Base-by-base conservation (phyloP, 2,329 filamentous ascomycete species). In the Colletotrichum echinochloae region DNA sequence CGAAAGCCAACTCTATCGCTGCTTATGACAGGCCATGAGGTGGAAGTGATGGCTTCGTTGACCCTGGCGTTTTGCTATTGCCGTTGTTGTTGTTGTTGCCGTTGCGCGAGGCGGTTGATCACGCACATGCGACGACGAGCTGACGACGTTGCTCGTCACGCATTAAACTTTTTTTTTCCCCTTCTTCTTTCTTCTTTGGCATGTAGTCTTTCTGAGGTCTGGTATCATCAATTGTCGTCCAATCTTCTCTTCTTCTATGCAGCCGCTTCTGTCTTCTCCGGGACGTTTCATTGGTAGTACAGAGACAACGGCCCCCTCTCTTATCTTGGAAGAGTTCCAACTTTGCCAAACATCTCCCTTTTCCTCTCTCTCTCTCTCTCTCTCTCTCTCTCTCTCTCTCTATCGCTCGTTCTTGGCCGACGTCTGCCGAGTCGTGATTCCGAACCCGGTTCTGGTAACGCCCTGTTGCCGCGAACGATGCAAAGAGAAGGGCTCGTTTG, bases 211-310 rank as follows among this genome's bases (percentile, higher is more conserved):
- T 60, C 5, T 8, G 59, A 61, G 44, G 23, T 16, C 39, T 44
- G 37, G 8, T 23, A n/a, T 44, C 18, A 12, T 26, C 52, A 26
- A 51, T 37, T 61, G 59, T 44, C 57, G 39, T 61, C 59, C 59
- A 20, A 46, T 51, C 59, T 26, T n/a, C 48, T 9, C 6, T 35
- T 3, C 28, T n/a, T 20, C 23, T 20, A 4, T n/a, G 14, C 41
- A 35, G 41, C 28, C 28, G 18, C 20, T 35, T 16, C 11, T n/a
- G n/a, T 20, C 5, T 55, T 37, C 20, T 37, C 12, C 52, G 20
- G 12, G 16, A 33, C 18, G 5, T 35, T 23, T 16, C 26, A 23
- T 30, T 26, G 26, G 48, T 26, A 51, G 20, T 20, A 54, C 18
- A 35, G 9, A 41, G 18, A 20, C 39, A 33, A n/a, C n/a, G n/a